Conservation (phyloP, 495 filamentous ascomycete species). For the Xylaria bambusicola region DNA sequence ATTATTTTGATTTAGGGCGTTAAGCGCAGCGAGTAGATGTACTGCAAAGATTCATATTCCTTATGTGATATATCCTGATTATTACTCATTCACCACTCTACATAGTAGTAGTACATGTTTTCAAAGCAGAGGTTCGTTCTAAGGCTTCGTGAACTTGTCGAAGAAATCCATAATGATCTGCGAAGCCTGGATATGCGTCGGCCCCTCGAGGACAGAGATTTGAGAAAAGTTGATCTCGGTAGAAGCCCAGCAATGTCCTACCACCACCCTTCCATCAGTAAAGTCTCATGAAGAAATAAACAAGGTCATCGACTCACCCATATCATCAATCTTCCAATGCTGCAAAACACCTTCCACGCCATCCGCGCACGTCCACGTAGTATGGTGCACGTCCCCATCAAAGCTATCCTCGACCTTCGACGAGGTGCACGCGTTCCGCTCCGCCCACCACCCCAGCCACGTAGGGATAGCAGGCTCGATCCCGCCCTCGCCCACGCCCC, state of each 20-base stretch:
- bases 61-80: no score
- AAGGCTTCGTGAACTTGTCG: slow-evolving; percentile 32
- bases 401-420: slow-evolving; percentile 32
- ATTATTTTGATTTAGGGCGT: no score
- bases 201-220: slow-evolving; percentile 29
- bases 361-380: slow-evolving; percentile 40
- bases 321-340: slow-evolving; percentile 50
- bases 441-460: slow-evolving; percentile 42
- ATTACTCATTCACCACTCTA: no score
- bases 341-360: slow-evolving; percentile 42
- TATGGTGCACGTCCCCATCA: slow-evolving; percentile 33
- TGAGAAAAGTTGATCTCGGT: slow-evolving; percentile 40
- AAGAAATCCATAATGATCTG: slow-evolving; percentile 37
- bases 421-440: slow-evolving; percentile 34
- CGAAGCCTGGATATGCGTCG: slow-evolving; percentile 36
- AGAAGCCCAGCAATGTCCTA: slow-evolving; percentile 38
- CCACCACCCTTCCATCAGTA: no score
- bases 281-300: background rate
- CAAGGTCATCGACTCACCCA: slow-evolving; percentile 24
- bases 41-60: no score
- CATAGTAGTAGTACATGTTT: no score
- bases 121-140: background rate
- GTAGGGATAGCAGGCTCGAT: slow-evolving; percentile 33
- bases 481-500: slow-evolving; percentile 42
- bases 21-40: no score